These are phyloP conservation scores for Kuraishia cidri DNA, from an alignment of 805 yeast species.

Conservation along the genomic window DNA sequence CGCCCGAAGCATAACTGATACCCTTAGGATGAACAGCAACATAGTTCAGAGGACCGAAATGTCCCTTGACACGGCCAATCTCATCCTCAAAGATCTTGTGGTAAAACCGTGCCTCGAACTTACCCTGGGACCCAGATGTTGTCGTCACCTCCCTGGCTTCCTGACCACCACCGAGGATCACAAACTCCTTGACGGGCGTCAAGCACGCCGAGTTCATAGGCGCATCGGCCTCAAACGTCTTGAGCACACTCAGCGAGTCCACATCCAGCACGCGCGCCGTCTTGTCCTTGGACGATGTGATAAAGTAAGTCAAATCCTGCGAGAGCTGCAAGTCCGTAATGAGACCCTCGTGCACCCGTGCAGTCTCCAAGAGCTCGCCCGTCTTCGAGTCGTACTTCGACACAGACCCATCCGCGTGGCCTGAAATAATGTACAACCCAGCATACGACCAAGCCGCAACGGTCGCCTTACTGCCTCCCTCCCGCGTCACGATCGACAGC, in stretches of 20 bases:
- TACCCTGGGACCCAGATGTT: constrained; percentile 89
- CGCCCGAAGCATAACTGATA: constrained; percentile 89
- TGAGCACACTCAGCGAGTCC: constrained; percentile 61
- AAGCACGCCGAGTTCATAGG: constrained; percentile 94
- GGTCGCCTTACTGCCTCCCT: constrained; percentile 53
- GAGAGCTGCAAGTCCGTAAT: constrained; percentile 89
- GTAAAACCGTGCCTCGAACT: constrained; percentile 92
- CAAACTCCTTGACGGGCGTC: constrained; percentile 87
- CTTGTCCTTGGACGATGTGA: constrained; percentile 90
- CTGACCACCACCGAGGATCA: constrained; percentile 98
- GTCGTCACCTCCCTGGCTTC: constrained; percentile 98
- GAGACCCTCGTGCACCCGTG: constrained; percentile 64
- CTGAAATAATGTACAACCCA: constrained; percentile 69
- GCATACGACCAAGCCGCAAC: constrained; percentile 85
- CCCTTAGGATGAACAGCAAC: constrained; percentile 95
- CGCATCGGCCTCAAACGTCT: constrained; percentile 77
- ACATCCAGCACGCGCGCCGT: constrained; percentile 72
- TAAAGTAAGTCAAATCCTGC: constrained; percentile 79
- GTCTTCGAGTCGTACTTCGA: constrained; percentile 72
- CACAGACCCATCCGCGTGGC: constrained; percentile 80
- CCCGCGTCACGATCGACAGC: constrained; percentile 47
- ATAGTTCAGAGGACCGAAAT: constrained; percentile 96
- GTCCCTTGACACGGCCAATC: constrained; percentile 95
- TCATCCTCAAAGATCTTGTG: constrained; percentile 95
- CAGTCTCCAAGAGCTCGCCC: constrained; percentile 56